A percentile compares a stretch with the other conserved stretches of the same genome.
Evolutionary conservation across 805 yeast species (phyloP).

Genomic region (Kodamaea laetipori): DNA sequence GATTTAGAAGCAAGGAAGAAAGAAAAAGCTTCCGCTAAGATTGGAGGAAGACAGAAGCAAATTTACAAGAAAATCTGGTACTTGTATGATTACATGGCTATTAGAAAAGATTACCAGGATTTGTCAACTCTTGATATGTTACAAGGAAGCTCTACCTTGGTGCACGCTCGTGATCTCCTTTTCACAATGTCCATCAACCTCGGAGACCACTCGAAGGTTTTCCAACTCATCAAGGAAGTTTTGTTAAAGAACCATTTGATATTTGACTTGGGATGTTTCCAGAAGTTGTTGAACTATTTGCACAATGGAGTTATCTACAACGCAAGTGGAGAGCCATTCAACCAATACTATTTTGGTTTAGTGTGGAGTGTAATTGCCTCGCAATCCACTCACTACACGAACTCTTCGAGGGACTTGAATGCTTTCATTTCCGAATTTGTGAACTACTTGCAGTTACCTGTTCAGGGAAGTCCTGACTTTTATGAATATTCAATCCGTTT

Average conservation of each 20-base stretch:
- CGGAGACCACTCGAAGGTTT: slow-evolving; percentile 36
- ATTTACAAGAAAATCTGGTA: slow-evolving; percentile 28
- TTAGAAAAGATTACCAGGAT: slow-evolving; percentile 38
- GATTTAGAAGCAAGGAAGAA: slow-evolving; percentile 16
- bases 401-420: slow-evolving; percentile 24
- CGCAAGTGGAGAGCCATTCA: slow-evolving; percentile 21
- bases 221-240: slow-evolving; percentile 39
- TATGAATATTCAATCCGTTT: slow-evolving; percentile 19
- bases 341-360: slow-evolving; percentile 32
- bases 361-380: slow-evolving; percentile 37
- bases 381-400: slow-evolving; percentile 30
- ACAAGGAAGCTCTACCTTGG: slow-evolving; percentile 10
- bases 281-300: slow-evolving; percentile 33
- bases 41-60: slow-evolving; percentile 3
- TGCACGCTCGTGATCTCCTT: slow-evolving; percentile 31
- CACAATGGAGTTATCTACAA: slow-evolving; percentile 26
- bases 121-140: slow-evolving; percentile 10
- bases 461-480: slow-evolving; percentile 5
- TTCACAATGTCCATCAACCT: slow-evolving; percentile 35
- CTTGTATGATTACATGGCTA: slow-evolving; percentile 35
- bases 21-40: not conserved
- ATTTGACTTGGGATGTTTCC: slow-evolving; percentile 29
- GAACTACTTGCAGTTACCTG: slow-evolving; percentile 19
- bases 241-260: slow-evolving; percentile 33
- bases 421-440: slow-evolving; percentile 34